Conservation (phyloP, 352 stramenopile genomes). For the Pythium sp. region DNA sequence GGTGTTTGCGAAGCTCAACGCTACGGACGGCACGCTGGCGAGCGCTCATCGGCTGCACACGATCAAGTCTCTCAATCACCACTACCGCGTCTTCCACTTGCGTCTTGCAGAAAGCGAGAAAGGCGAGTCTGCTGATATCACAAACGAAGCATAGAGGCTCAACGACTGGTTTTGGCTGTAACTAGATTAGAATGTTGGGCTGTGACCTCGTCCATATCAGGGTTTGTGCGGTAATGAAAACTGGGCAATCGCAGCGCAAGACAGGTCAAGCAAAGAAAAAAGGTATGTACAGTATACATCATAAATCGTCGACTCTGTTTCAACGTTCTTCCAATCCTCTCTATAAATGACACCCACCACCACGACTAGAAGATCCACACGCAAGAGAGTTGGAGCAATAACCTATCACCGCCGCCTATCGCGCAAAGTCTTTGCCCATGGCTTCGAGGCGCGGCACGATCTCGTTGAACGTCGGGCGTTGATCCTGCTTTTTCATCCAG, state of each 20-base stretch:
- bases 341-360: background rate
- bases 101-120: background rate
- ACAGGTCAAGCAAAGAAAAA: background rate
- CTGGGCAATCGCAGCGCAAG: background rate
- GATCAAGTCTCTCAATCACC: conserved; percentile 87
- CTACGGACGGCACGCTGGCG: conserved; percentile 54
- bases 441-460: conserved; percentile 76
- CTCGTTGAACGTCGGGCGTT: conserved; percentile 79
- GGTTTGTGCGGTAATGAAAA: background rate
- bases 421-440: conserved; percentile 73
- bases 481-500: conserved; percentile 85
- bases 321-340: background rate
- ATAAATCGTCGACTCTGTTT: background rate
- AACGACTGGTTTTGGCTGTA: background rate
- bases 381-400: background rate
- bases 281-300: conserved; percentile 1
- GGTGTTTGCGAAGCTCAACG: conserved; percentile 63
- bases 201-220: background rate
- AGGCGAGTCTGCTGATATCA: background rate
- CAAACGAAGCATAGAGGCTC: background rate
- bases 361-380: background rate
- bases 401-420: background rate
- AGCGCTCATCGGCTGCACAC: conserved; percentile 71
- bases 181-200: background rate
- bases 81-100: conserved; percentile 81